These are phyloP conservation scores for Debaryomyces nepalensis DNA, from an alignment of 1,139 yeast species.

Conservation along the genomic window DNA sequence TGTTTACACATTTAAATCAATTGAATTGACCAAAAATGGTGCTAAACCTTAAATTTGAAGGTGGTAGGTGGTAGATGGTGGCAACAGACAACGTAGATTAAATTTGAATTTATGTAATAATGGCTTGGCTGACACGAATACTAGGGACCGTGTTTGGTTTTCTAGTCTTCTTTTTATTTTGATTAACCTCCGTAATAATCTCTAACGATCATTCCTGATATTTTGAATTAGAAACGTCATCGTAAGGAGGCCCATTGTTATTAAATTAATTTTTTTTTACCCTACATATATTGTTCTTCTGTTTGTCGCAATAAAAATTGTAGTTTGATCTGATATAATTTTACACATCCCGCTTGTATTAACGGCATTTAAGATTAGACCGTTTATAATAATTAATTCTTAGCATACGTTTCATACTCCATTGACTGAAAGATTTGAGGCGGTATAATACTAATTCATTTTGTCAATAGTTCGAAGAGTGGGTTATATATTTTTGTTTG, in stretches of 20 bases:
- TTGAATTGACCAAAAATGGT: neutral
- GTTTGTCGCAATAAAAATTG: conserved; percentile 7
- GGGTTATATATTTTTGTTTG: no score
- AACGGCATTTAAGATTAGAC: neutral
- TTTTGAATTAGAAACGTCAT: no score
- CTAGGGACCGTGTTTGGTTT: neutral
- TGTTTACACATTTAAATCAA: conserved; percentile 1
- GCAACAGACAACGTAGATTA: neutral
- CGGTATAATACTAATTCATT: neutral
- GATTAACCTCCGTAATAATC: no score
- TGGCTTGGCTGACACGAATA: neutral
- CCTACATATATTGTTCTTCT: neutral
- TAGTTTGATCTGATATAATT: conserved; percentile 9
- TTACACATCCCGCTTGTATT: conserved; percentile 7
- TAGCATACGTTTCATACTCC: neutral
- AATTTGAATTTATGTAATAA: neutral
- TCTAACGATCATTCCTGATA: no score
- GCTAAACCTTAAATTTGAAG: neutral
- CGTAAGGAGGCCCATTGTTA: conserved; percentile 3
- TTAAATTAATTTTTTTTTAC: neutral
- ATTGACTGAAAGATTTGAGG: neutral
- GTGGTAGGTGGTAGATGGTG: neutral
- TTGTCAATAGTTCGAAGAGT: no score
- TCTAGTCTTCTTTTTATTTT: neutral
- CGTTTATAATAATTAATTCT: neutral